phyloP scores from a whole-genome alignment of 139 green algal genomes.

The Marvania coccoides region DNA sequence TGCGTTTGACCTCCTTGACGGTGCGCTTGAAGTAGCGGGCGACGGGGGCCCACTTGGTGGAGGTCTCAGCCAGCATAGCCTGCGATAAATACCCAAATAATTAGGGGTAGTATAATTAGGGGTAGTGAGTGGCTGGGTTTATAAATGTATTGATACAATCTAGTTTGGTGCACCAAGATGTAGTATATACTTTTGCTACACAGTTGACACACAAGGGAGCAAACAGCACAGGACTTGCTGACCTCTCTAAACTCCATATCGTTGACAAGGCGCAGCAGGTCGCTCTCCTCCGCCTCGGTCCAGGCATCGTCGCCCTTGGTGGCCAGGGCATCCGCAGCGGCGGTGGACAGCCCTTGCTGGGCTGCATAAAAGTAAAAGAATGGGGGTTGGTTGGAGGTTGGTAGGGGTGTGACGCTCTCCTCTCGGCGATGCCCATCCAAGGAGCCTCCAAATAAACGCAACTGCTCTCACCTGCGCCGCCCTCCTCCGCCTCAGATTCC shows the following conservation, averaged over 20 bases:
- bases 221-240: neutral
- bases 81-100: neutral
- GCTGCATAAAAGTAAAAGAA: neutral
- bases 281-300: conserved; percentile 14
- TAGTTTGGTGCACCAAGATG: neutral
- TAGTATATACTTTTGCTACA: neutral
- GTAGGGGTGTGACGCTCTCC: no score
- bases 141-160: neutral
- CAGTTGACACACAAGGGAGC: no score
- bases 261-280: conserved; percentile 8
- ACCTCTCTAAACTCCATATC: conserved; percentile 12
- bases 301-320: conserved; percentile 14
- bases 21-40: conserved; percentile 12
- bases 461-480: no score
- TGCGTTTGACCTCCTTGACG: conserved; percentile 15
- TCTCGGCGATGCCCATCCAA: no score
- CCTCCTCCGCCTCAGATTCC: no score
- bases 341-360: neutral
- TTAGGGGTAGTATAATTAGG: neutral
- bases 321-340: neutral
- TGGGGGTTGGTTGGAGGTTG: neutral
- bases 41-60: neutral
- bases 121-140: no score
- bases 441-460: no score
- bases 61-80: neutral